These are phyloP conservation scores for Hirsutella thompsonii DNA, from an alignment of 2,329 filamentous ascomycete genomes.

Conservation along the genomic window DNA sequence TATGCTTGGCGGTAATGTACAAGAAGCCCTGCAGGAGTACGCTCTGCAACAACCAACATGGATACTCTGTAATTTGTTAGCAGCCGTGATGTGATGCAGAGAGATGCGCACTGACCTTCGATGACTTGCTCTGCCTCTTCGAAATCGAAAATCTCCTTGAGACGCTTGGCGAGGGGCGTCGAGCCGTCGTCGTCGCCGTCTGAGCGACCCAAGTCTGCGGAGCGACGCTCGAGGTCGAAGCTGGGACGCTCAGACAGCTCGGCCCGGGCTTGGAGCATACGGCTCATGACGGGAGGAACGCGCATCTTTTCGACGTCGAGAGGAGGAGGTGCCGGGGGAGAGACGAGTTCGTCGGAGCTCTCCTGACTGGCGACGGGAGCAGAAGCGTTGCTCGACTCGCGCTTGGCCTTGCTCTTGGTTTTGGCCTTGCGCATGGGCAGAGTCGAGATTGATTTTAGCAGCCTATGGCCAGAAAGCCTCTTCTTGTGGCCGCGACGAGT, in stretches of 20 bases:
- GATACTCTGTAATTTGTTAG: slow-evolving; percentile 51
- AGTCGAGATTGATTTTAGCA: slow-evolving; percentile 52
- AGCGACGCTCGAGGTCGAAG: slow-evolving; percentile 38
- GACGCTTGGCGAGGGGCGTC: slow-evolving; percentile 51
- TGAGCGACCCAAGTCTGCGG: slow-evolving; percentile 22
- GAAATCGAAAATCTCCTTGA: slow-evolving; percentile 81
- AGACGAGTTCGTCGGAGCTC: slow-evolving; percentile 14
- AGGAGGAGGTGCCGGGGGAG: slow-evolving; percentile 10
- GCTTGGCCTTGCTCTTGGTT: slow-evolving; percentile 19
- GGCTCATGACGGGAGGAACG: slow-evolving; percentile 60
- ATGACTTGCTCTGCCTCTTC: slow-evolving; percentile 73
- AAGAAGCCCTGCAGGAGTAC: slow-evolving; percentile 88
- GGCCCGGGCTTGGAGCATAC: slow-evolving; percentile 61
- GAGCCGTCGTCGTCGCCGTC: slow-evolving; percentile 29
- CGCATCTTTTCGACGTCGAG: slow-evolving; percentile 21
- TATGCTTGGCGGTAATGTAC: slow-evolving; percentile 86
- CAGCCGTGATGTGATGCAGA: neutral
- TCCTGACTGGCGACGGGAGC: slow-evolving; percentile 21
- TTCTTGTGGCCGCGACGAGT: slow-evolving; percentile 34
- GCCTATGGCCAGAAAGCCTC: slow-evolving; percentile 50
- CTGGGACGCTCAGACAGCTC: slow-evolving; percentile 47
- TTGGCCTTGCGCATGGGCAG: slow-evolving; percentile 33
- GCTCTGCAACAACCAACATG: slow-evolving; percentile 85
- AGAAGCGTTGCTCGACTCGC: slow-evolving; percentile 26
- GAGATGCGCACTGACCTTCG: slow-evolving; percentile 39